phyloP scores from a whole-genome alignment of 2,329 filamentous ascomycete species.

The Hymenoscyphus occultus region DNA sequence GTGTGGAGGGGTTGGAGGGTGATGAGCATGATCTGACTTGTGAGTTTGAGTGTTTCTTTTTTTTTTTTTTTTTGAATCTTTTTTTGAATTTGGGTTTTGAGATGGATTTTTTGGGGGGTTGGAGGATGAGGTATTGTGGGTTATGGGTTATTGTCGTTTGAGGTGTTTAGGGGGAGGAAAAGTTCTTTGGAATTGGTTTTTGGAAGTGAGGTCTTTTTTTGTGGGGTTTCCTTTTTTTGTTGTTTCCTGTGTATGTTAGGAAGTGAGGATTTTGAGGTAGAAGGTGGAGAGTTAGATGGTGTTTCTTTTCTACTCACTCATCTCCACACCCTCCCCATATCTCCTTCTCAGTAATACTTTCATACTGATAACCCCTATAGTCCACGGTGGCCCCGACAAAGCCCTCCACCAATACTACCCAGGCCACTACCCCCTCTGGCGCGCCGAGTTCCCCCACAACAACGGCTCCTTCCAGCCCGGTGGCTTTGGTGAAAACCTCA shows the following conservation, averaged over 20 bases:
- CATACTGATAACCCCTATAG: background rate
- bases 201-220: too few relatives aligned
- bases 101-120: background rate
- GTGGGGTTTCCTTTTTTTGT: too few relatives aligned
- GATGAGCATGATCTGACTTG: constrained; percentile 60
- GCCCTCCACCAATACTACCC: constrained; percentile 58
- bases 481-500: constrained; percentile 64
- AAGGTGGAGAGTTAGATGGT: background rate
- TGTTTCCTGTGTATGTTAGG: too few relatives aligned
- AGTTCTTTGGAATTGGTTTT: too few relatives aligned
- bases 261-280: too few relatives aligned
- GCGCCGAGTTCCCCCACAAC: constrained; percentile 48
- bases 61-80: background rate
- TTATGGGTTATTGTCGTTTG: background rate
- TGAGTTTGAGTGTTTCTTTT: background rate
- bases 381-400: constrained; percentile 62
- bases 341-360: background rate
- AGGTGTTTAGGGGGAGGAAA: too few relatives aligned
- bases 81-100: background rate
- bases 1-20: constrained; percentile 46
- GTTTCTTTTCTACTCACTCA: background rate
- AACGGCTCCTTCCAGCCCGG: constrained; percentile 53
- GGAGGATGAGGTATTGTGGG: background rate
- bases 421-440: constrained; percentile 56
- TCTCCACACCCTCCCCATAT: background rate